These are phyloP conservation scores for Tetratostichococcus sp. DNA, from an alignment of 139 green algal genomes.

Conservation along the genomic window DNA sequence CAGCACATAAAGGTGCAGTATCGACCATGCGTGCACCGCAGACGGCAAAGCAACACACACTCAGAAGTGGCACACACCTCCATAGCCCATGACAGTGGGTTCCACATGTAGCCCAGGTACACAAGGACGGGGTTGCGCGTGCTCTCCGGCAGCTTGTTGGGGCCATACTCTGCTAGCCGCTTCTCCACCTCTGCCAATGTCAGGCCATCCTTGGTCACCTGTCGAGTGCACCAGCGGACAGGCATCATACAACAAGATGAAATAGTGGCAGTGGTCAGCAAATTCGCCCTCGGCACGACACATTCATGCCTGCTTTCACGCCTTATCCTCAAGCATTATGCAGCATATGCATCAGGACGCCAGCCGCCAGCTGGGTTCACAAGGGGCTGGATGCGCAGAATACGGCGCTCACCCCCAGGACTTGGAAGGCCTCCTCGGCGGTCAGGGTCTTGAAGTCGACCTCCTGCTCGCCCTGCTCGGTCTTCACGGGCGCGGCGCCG, in stretches of 20 bases:
- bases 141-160: constrained; percentile 76
- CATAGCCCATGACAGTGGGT: constrained; percentile 78
- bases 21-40: too few species aligned
- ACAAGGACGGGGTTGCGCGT: constrained; percentile 56
- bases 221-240: not conserved
- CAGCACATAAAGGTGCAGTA: too few species aligned
- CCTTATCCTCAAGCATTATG: too few species aligned
- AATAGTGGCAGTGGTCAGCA: constrained; percentile 41
- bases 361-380: not conserved
- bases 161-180: constrained; percentile 64
- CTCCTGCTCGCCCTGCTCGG: constrained; percentile 32
- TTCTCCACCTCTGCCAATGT: constrained; percentile 41
- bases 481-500: not conserved
- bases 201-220: constrained; percentile 26
- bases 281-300: too few species aligned
- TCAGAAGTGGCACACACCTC: too few species aligned
- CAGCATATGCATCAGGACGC: constrained; percentile 42
- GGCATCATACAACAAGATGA: too few species aligned
- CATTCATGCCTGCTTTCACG: constrained; percentile 31
- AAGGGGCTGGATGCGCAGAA: constrained; percentile 11
- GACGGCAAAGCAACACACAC: too few species aligned
- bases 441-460: constrained; percentile 72
- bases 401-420: constrained; percentile 39
- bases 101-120: constrained; percentile 63
- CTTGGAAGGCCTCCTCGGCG: constrained; percentile 40